A percentile compares a stretch with the other conserved stretches of the same genome.
These are phyloP conservation scores for Vairimorpha necatrix DNA, from an alignment of 371 early-diverging fungal species.

Conservation along the genomic window DNA sequence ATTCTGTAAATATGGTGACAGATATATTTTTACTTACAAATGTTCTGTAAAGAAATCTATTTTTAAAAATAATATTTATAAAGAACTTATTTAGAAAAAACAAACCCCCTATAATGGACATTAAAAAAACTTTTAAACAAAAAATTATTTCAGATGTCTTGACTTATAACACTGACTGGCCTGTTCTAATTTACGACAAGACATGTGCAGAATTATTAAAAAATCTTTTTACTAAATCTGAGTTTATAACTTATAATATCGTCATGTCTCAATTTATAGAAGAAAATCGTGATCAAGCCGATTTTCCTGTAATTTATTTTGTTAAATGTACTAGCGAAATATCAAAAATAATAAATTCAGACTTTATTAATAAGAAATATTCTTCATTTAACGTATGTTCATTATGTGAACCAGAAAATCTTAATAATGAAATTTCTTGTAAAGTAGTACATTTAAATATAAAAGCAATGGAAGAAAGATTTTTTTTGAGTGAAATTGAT, in stretches of 20 bases:
- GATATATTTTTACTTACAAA: slow-evolving; percentile 5
- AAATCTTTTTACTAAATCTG: slow-evolving; percentile 58
- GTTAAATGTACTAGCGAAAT: slow-evolving; percentile 26
- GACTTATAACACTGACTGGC: slow-evolving; percentile 48
- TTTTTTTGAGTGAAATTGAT: slow-evolving; percentile 22
- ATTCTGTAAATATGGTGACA: not conserved
- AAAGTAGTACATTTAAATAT: slow-evolving; percentile 30
- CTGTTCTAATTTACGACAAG: slow-evolving; percentile 60
- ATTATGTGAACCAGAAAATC: not conserved
- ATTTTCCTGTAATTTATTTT: slow-evolving; percentile 64
- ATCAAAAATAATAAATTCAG: slow-evolving; percentile 57
- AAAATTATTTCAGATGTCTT: slow-evolving; percentile 60
- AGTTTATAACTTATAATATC: slow-evolving; percentile 60
- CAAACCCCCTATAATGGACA: slow-evolving; percentile 55
- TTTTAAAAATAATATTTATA: not conserved
- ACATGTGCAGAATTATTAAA: slow-evolving; percentile 56
- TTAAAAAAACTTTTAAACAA: slow-evolving; percentile 47
- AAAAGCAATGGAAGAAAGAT: slow-evolving; percentile 39
- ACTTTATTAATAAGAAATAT: slow-evolving; percentile 54
- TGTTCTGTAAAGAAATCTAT: not conserved
- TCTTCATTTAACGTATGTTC: slow-evolving; percentile 37
- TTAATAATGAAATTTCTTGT: slow-evolving; percentile 32
- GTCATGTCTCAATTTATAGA: slow-evolving; percentile 48
- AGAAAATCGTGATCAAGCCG: slow-evolving; percentile 43
- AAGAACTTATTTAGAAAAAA: not conserved